A percentile compares a stretch with the other conserved stretches of the same genome.
Conservation (phyloP, 495 filamentous ascomycete genomes). For the Aspergillus nanangensis region DNA sequence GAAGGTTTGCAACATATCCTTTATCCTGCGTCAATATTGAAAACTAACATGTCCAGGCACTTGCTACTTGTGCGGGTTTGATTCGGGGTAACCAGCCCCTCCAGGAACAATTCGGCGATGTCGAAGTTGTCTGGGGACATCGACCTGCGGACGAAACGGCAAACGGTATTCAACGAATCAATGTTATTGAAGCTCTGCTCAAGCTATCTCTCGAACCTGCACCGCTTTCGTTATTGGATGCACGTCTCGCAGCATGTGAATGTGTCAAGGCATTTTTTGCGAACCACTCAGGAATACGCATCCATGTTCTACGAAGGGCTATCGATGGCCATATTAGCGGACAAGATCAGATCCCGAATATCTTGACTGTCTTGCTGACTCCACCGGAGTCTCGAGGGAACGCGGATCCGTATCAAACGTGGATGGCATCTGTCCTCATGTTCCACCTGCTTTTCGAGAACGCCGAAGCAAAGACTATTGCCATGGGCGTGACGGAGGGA, state of each 20-base stretch:
- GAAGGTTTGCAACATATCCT: slow-evolving; percentile 52
- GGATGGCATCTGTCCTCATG: slow-evolving; percentile 88
- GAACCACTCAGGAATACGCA: slow-evolving; percentile 69
- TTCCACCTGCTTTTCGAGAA: slow-evolving; percentile 87
- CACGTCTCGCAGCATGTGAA: slow-evolving; percentile 78
- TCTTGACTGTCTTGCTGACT: slow-evolving; percentile 74
- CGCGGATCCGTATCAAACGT: slow-evolving; percentile 83
- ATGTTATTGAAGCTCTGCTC: slow-evolving; percentile 91
- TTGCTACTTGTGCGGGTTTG: slow-evolving; percentile 81
- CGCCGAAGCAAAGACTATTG: slow-evolving; percentile 68
- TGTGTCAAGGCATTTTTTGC: slow-evolving; percentile 91
- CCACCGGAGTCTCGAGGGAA: slow-evolving; percentile 50
- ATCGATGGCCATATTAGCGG: slow-evolving; percentile 82
- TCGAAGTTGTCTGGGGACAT: slow-evolving; percentile 46
- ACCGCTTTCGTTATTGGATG: slow-evolving; percentile 63
- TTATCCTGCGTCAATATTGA: slow-evolving; percentile 7
- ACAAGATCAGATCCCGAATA: slow-evolving; percentile 83
- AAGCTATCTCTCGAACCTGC: slow-evolving; percentile 75
- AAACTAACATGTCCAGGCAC: slow-evolving; percentile 49
- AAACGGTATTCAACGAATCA: slow-evolving; percentile 54
- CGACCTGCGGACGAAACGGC: slow-evolving; percentile 20
- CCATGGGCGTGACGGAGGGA: slow-evolving; percentile 82
- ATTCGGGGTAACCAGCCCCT: slow-evolving; percentile 75
- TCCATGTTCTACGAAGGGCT: slow-evolving; percentile 81
- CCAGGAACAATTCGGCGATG: slow-evolving; percentile 84